These are phyloP conservation scores for Lumnitzera littorea DNA, from an alignment of 345 rosid genomes.

Conservation along the genomic window DNA sequence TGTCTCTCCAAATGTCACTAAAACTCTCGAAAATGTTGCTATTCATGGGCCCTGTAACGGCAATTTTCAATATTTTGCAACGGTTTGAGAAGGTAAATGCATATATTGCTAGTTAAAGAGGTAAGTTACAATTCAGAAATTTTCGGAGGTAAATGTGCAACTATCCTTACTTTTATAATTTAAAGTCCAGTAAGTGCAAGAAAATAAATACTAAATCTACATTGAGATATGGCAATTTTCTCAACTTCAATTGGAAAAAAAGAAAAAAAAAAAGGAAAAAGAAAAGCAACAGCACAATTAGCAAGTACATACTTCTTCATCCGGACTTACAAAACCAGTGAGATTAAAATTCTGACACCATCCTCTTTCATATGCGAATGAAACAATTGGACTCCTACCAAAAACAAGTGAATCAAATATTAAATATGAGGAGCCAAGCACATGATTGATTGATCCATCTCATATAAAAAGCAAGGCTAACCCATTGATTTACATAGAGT, in stretches of 20 bases:
- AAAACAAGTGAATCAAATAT: conserved; percentile 7
- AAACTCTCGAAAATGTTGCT: too few species aligned
- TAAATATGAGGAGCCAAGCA: not conserved
- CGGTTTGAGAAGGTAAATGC: too few species aligned
- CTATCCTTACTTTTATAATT: too few species aligned
- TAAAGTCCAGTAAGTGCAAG: too few species aligned
- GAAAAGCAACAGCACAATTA: not conserved
- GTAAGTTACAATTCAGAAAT: too few species aligned
- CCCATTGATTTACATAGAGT: not conserved
- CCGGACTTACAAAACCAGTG: conserved; percentile 90
- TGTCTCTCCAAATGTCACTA: too few species aligned
- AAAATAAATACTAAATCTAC: too few species aligned
- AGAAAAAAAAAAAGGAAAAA: too few species aligned
- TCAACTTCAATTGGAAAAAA: not conserved
- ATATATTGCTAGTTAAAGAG: too few species aligned
- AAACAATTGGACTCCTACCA: conserved; percentile 84
- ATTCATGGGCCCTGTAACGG: too few species aligned
- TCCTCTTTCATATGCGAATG: conserved; percentile 88
- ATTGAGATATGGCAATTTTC: not conserved
- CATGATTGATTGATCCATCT: not conserved
- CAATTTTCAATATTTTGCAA: too few species aligned
- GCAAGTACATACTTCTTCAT: conserved; percentile 63
- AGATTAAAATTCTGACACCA: conserved; percentile 79
- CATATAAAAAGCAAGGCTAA: not conserved
- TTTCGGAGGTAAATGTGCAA: too few species aligned